Base-by-base conservation (phyloP, 352 stramenopile species). In the Globisporangium paroecandrum region DNA sequence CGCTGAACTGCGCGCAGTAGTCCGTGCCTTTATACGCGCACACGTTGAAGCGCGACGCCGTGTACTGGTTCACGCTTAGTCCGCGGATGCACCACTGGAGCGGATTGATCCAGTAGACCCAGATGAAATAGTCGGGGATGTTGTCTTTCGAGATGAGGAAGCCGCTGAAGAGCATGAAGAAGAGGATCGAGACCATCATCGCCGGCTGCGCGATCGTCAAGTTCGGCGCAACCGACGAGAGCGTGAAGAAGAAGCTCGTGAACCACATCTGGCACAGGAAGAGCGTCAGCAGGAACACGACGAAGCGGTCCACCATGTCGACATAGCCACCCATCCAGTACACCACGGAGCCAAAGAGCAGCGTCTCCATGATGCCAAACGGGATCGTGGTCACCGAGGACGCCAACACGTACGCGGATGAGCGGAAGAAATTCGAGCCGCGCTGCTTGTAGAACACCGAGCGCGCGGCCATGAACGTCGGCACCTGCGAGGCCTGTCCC, bases 281-380 rank as follows among this genome's bases (percentile, higher is more conserved):
- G 2, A 93, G 78, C 41, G 80, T 85, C n/a, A 85, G 24, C 13
- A 90, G 36, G 68, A 93, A 95, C 8, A 80, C 74, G 20, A 85
- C 24, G 69, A 90, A 95, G 9, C 69, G 64, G 34, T 76, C 72
- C 1, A 53, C 72, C 4, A 80, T 43, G 0, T 69, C 65, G 0
- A 87, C 79, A 62, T 97, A 89, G 27, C 92, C 92, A 43, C 91
- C 79, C 77, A 97, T 93, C 81, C 87, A 98, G 70, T 98, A 98
- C 7, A 97, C 68, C 36, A 97, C 70, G 1, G 82, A 88, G n/a
- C 89, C 88, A 69, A 96, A 97, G 1, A 96, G 66, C 8, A 96
- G 25, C 0, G 85, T 88, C 74, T 97, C 90, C 38, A 94, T 69
- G 2, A 89, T 38, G 63, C 72, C 68, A 55, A 91, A 81, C 66